phyloP scores from a whole-genome alignment of 2,329 filamentous ascomycete genomes.

The Talaromyces funiculosus region DNA sequence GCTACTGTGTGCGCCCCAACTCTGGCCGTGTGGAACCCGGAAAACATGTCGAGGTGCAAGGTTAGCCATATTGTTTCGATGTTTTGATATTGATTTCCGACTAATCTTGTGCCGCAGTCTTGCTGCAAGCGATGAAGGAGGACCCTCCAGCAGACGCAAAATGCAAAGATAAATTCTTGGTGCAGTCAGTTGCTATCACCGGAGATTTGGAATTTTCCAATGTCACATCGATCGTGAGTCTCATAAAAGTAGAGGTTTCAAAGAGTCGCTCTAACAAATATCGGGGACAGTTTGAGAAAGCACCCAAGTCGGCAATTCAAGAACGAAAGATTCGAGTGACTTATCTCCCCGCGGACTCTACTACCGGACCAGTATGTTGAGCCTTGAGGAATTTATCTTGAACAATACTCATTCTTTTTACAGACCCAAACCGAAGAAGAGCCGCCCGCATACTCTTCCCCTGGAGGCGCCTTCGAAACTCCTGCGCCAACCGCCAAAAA shows the following conservation, averaged over 20 bases:
- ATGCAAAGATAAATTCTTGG: slow-evolving; percentile 96
- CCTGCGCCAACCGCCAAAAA: slow-evolving; percentile 41
- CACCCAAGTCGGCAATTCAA: slow-evolving; percentile 69
- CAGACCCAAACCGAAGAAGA: slow-evolving; percentile 38
- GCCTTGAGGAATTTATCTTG: neutral
- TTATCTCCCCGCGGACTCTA: slow-evolving; percentile 64
- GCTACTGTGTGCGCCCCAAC: slow-evolving; percentile 97
- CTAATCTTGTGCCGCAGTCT: slow-evolving; percentile 53
- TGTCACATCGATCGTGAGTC: slow-evolving; percentile 70
- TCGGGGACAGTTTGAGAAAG: slow-evolving; percentile 62
- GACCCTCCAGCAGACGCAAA: slow-evolving; percentile 80
- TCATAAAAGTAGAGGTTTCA: neutral
- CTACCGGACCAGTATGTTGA: slow-evolving; percentile 34
- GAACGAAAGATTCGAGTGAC: slow-evolving; percentile 94
- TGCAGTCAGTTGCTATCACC: slow-evolving; percentile 82
- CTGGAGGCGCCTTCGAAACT: slow-evolving; percentile 45
- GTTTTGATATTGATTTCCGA: slow-evolving; percentile 8
- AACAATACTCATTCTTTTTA: neutral
- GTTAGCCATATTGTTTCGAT: slow-evolving; percentile 44
- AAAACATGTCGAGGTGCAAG: slow-evolving; percentile 84
- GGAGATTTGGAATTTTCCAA: slow-evolving; percentile 78
- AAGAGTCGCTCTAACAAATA: neutral
- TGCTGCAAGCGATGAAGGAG: slow-evolving; percentile 96
- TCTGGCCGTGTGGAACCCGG: slow-evolving; percentile 91
- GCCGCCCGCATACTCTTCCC: slow-evolving; percentile 52